A percentile compares a stretch with the other conserved stretches of the same genome.
Conservation (phyloP, 768 basidiomycete species). For the Pholiota molesta region DNA sequence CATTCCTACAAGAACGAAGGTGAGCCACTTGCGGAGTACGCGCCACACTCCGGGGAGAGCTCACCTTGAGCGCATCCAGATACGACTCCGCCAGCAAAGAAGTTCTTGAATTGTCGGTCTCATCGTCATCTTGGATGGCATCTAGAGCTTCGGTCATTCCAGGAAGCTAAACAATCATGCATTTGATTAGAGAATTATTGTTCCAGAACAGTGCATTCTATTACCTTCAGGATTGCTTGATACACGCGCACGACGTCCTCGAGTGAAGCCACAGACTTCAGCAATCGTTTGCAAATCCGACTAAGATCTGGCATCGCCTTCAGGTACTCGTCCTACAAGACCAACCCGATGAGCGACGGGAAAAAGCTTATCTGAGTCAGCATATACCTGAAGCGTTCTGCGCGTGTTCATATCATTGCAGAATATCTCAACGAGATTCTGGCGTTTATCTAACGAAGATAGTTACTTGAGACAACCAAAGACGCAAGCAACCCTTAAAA, state of each 20-base stretch:
- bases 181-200: not conserved
- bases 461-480: not conserved
- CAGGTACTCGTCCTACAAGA: conserved; percentile 76
- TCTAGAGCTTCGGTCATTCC: conserved; percentile 72
- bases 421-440: conserved; percentile 86
- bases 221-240: conserved; percentile 86
- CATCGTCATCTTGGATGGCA: conserved; percentile 42
- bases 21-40: not conserved
- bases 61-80: conserved; percentile 60
- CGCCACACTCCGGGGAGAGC: no score
- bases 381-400: conserved; percentile 66
- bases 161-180: conserved; percentile 55
- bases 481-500: conserved; percentile 13
- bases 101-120: conserved; percentile 38
- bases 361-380: not conserved
- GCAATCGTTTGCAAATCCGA: conserved; percentile 89
- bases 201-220: not conserved
- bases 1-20: conserved; percentile 54
- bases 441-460: conserved; percentile 66
- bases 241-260: conserved; percentile 97
- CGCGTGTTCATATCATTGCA: conserved; percentile 77
- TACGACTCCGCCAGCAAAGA: conserved; percentile 69
- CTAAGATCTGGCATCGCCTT: conserved; percentile 94
- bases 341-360: not conserved
- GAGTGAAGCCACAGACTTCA: conserved; percentile 78